Base-by-base conservation (phyloP, 805 yeast species). In the Myxozyma geophila region DNA sequence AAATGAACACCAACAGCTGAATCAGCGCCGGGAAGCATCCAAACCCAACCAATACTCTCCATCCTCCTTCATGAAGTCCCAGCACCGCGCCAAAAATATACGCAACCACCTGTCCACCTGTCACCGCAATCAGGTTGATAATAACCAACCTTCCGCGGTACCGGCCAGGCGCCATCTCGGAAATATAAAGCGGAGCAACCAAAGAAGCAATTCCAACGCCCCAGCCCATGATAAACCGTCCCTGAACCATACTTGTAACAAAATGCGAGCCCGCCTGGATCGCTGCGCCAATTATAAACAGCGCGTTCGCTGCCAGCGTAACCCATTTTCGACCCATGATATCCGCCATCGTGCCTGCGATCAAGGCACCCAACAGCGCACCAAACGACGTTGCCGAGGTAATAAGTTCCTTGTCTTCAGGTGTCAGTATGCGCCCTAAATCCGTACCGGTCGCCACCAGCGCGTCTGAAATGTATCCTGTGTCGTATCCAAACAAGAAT, bases 151-250 rank as follows among this genome's bases (percentile, higher is more conserved):
- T 82, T 59, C 98, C 98, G 74, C 99, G 84, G 74, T 89, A 90
- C 74, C 87, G 84, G 2, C 68, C 51, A 36, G 99, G 98, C 2
- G 98, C 96, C 74, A 92, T 83, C 76, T 93, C 99, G 60, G 91
- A 82, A 66, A 93, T 89, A 81, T 92, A 92, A 62, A 93, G 80
- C 0, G 99, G 99, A n/a, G 98, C 91, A 60, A 91, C 88, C 59
- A 93, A 79, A 1, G 98, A 92, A 0, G 98, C 98, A 60, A 90
- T 83, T 70, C 99, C 99, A 28, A 93, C 98, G 70, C 97, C 98
- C 76, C 89, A 89, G n/a, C 99, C 99, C 88, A 95, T 89, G 51
- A 93, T 80, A 69, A 95, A 87, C 74, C 98, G 83, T 49, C 98
- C 99, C 15, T 79, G 86, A 67, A 90, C 86, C 98, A 93, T 93